Percentiles rank a stretch among this genome's conserved stretches.
Conservation (phyloP, 805 yeast genomes). For the Kodamaea kaohsiungensis region DNA sequence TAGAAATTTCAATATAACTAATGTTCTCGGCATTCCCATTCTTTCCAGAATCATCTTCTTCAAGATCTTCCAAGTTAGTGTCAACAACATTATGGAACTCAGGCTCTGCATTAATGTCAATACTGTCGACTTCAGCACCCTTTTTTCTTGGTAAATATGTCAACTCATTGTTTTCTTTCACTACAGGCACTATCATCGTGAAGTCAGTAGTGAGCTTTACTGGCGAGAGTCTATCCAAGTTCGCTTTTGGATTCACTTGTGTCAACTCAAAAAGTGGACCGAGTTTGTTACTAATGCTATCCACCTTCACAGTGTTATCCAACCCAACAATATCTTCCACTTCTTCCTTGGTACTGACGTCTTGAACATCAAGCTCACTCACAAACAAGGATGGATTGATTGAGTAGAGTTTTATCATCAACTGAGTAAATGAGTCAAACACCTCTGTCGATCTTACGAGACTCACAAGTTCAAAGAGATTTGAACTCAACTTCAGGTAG, state of each 20-base stretch:
- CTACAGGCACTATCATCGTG: slow-evolving; percentile 30
- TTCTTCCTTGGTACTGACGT: slow-evolving; percentile 28
- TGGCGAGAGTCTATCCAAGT: slow-evolving; percentile 25
- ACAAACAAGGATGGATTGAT: slow-evolving; percentile 30
- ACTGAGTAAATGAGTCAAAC: slow-evolving; percentile 21
- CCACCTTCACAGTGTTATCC: slow-evolving; percentile 20
- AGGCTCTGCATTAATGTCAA: background rate
- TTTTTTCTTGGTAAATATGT: slow-evolving; percentile 10
- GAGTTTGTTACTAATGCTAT: slow-evolving; percentile 13
- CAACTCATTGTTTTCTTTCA: slow-evolving; percentile 10
- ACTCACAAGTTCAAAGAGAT: slow-evolving; percentile 33
- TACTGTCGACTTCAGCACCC: background rate
- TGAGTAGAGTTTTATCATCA: slow-evolving; percentile 29
- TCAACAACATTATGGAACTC: background rate
- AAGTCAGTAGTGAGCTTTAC: slow-evolving; percentile 32
- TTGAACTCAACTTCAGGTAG: slow-evolving; percentile 25
- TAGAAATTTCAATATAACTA: background rate
- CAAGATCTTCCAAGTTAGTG: background rate
- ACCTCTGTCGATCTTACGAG: slow-evolving; percentile 33
- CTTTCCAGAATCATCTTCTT: background rate
- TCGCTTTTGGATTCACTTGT: background rate
- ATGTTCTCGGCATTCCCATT: background rate
- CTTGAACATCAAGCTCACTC: slow-evolving; percentile 25
- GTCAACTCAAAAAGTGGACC: slow-evolving; percentile 32
- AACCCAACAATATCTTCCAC: slow-evolving; percentile 35